Evolutionary conservation across 2,329 filamentous ascomycete genomes (phyloP), one percentile per base, ranked within the genome.

Genomic region (Cladosporium phlei): DNA sequence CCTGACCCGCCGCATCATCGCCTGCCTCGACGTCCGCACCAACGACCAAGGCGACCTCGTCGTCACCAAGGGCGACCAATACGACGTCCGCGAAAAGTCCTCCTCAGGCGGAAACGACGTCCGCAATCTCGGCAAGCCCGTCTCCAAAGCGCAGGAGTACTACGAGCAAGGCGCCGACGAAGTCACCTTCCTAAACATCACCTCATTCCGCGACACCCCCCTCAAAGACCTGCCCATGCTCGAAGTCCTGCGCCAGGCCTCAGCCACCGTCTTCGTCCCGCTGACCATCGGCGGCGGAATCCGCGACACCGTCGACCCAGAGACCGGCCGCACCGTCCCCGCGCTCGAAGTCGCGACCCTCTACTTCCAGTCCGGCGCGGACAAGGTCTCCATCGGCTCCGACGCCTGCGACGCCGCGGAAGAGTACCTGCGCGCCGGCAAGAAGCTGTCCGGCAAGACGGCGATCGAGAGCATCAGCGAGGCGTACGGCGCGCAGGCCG

Each of bases 31-130:
- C 63, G 93, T 98, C 40, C 85, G 93, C 33, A 81, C 90, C 44
- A 98, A 98, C 66, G 93, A 98, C 66, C 76, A 85, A 51, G 93
- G 93, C 25, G 93, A 98, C 67, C 76, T 98, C 8, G 93, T 98
- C 0, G 93, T 98, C 28, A 98, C 93, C 11, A 98, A 98, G 69
- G 93, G 93, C 48, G 93, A 98, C 69, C 91, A 97, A 67, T 98
- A 98, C 71, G 93, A 98, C 61, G 93, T 98, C 5, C 86, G 93
- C 24, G 93, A 97, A 62, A 96, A 96, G 69, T 75, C 79, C 46
- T 10, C 17, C 3, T 45, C 42, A 19, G 72, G 61, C 20, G 70
- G 71, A 38, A 73, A 78, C 16, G 66, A 78, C 56, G 90, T 98
- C 27, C 83, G 93, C 53, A 98, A 98, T 67, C 77, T 98, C 3